phyloP scores from a whole-genome alignment of 805 yeast genomes.

The Kazachstania psychrophila region DNA sequence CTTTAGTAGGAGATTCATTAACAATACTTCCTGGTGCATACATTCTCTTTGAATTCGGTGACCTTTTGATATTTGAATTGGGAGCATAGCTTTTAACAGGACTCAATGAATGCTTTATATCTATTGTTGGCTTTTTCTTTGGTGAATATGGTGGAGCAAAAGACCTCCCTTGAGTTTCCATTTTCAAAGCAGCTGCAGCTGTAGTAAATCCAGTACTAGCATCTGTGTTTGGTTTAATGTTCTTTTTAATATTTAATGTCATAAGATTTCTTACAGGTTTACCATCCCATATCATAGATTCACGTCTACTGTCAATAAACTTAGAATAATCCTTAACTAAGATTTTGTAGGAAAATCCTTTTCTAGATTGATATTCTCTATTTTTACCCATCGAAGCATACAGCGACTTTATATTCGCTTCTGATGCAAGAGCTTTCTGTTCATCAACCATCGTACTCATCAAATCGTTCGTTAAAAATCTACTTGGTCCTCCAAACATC shows the following conservation, averaged over 20 bases:
- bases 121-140: not conserved
- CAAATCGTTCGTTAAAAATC: conserved; percentile 25
- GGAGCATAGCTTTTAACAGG: conserved; percentile 10
- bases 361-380: conserved; percentile 2
- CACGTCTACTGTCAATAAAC: conserved; percentile 22
- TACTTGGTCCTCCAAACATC: conserved; percentile 20
- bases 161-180: conserved; percentile 1
- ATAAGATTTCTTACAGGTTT: conserved; percentile 13
- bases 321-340: conserved; percentile 23
- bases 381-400: conserved; percentile 14
- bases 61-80: not conserved
- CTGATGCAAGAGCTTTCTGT: conserved; percentile 20
- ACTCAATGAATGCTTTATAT: conserved; percentile 1
- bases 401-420: conserved; percentile 14
- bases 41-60: conserved; percentile 1
- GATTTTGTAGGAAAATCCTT: conserved; percentile 16
- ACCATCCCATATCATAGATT: conserved; percentile 26
- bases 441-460: conserved; percentile 21
- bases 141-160: conserved; percentile 14
- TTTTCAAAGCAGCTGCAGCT: conserved; percentile 22
- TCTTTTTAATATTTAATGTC: conserved; percentile 15
- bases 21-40: conserved; percentile 10
- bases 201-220: conserved; percentile 17
- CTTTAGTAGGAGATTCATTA: conserved; percentile 4
- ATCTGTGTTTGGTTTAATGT: conserved; percentile 1